Evolutionary conservation across 345 rosid genomes (phyloP), one percentile per base, ranked within the genome.

Genomic region (Populus tremula): DNA sequence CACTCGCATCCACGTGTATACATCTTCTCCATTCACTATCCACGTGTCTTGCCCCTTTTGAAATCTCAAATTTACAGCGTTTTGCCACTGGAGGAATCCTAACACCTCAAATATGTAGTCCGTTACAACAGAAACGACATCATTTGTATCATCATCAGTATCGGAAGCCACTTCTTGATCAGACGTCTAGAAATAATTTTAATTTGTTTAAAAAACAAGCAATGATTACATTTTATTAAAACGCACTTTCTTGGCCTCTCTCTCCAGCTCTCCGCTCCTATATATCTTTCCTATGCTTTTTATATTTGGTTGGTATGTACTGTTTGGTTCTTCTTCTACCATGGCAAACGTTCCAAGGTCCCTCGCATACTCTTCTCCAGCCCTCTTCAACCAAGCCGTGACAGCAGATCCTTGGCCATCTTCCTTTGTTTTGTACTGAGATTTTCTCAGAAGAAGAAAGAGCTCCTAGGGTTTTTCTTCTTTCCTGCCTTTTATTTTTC

Each of bases 371-470:
- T 84, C 87, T 74, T 81, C 86, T 13, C 75, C 82, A 33, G 66
- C 76, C 50, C 85, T 81, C 77, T 69, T 80, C 77, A 69, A 67
- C 45, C 86, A 76, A 75, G 72, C 70, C 71, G 72, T 63, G 23
- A 20, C 66, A 14, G 86, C 78, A 74, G 89, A 86, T 13, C 90
- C 87, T 67, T 88, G 88, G 89, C 89, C 86, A 47, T 85, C 71
- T 76, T 86, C 82, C 39, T 21, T 72, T 8, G 25, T 66, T 79
- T 67, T 71, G 70, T 83, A 73, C 63, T 77, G 33, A 77, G 12
- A 13, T 64, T 72, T 59, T 75, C 67, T 76, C 31, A 73, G 50
- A 54, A 50, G 71, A n/a, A 69, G 56, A 12, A 68, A 13, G 20
- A 16, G 33, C 50, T 21, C n/a, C 12, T 63, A 33, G 76, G 70